phyloP scores from a whole-genome alignment of 306 rosid species.

The Fagus sylvatica region DNA sequence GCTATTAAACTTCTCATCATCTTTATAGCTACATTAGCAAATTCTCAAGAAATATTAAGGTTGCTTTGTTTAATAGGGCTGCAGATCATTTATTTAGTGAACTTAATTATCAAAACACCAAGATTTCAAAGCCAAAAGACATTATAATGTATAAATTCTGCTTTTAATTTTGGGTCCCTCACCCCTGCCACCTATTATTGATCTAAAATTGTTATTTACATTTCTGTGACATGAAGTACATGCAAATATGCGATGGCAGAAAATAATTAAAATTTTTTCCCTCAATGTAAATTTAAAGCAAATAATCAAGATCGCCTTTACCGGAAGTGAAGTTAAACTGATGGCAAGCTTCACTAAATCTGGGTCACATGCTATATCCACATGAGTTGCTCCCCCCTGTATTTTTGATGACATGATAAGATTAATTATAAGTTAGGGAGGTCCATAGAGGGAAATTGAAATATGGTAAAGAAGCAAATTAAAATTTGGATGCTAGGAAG shows the following conservation, averaged over 20 bases:
- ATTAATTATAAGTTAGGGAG: neutral
- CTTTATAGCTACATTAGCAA: neutral
- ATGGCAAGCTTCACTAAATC: slow-evolving; percentile 87
- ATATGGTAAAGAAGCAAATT: neutral
- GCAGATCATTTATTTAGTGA: neutral
- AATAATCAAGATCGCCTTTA: slow-evolving; percentile 25
- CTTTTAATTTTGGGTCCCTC: neutral
- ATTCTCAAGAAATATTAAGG: neutral
- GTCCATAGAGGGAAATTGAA: neutral
- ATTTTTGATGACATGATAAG: slow-evolving; percentile 5
- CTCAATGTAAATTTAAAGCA: neutral
- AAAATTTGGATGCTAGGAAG: neutral
- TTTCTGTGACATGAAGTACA: neutral
- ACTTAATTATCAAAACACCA: neutral
- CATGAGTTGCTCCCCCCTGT: slow-evolving; percentile 96
- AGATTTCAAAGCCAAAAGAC: neutral
- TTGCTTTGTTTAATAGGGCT: neutral
- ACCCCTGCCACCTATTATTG: neutral
- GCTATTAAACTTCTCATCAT: neutral
- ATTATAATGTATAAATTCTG: neutral
- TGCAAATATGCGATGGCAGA: neutral
- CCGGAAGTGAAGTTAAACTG: slow-evolving; percentile 86
- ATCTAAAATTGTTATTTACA: neutral
- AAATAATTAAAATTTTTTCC: neutral
- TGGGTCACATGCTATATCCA: slow-evolving; percentile 95